Evolutionary conservation across 2,329 filamentous ascomycete species (phyloP).

Genomic region (Cytospora leucostoma): DNA sequence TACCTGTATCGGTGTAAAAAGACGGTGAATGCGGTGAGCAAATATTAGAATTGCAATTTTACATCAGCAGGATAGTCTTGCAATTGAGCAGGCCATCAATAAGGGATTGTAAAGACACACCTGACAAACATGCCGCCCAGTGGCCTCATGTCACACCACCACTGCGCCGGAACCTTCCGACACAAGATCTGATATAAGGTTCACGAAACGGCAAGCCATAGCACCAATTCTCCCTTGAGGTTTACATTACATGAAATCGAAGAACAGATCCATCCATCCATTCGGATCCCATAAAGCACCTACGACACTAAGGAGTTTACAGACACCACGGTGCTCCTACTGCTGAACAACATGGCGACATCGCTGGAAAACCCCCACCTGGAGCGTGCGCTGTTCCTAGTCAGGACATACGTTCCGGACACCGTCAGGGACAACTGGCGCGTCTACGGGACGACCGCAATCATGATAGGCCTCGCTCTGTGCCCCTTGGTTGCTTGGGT

Average conservation of each 20-base stretch:
- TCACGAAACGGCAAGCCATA: background rate
- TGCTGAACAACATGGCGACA: slow-evolving; percentile 1
- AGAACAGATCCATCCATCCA: background rate
- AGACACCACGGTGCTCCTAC: background rate
- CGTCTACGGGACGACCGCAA: slow-evolving; percentile 15
- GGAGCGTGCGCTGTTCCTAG: slow-evolving; percentile 14
- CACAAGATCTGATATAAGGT: background rate
- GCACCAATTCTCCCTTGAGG: background rate
- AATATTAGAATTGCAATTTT: background rate
- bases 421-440: slow-evolving; percentile 22
- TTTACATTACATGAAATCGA: no score
- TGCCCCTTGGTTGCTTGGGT: slow-evolving; percentile 31
- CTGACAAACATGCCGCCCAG: slow-evolving; percentile 9
- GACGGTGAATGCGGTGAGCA: background rate
- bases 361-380: slow-evolving; percentile 11
- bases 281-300: background rate
- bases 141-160: slow-evolving; percentile 22
- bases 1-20: background rate
- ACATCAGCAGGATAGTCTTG: background rate
- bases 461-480: slow-evolving; percentile 20
- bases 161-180: slow-evolving; percentile 14
- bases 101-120: background rate
- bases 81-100: background rate
- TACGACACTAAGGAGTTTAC: background rate
- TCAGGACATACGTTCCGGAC: slow-evolving; percentile 20